Base-by-base conservation (phyloP, 2,329 filamentous ascomycete genomes). In the Amesomyces nigricolor region DNA sequence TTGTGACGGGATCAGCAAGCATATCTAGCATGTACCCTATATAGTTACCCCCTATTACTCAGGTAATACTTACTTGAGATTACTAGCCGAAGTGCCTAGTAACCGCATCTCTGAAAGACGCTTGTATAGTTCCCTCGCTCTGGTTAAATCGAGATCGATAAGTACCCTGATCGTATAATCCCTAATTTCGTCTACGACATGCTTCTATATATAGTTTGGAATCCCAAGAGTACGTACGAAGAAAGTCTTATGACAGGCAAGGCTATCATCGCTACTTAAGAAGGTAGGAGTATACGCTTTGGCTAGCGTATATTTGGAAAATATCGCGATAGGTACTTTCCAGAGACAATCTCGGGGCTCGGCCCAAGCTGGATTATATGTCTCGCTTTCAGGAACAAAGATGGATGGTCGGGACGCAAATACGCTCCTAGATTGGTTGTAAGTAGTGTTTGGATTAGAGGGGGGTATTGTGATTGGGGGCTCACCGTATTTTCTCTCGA, bases 61-160 rank as follows among this genome's bases (percentile, higher is more conserved):
- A 48, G 46, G 46, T 48, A 38, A 48, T 48, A 48, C 48, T 42
- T 51, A 51, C 48, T 51, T 51, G 39, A 51, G 26, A 22, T 44
- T 35, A 43, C 48, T 42, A 35, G 38, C 38, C 26, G 39, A 35
- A 51, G 26, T 51, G 14, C 48, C 48, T 8, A 32, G 26, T 38
- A 51, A 44, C 48, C 48, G 26, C 48, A 51, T 51, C n/a, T 51
- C 48, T 43, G 16, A 43, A 51, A 51, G 39, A 51, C 48, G 43
- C 14, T 44, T 44, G 48, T 51, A 51, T 9, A 51, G 39, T 22
- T 51, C 48, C 39, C 48, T 51, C 38, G 48, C 48, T 44, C 48
- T 51, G n/a, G 22, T 44, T 44, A 44, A 14, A 44, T 44, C 48
- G 48, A 43, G 39, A 44, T 43, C 26, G 39, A 43, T 37, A 38